Base-by-base conservation (phyloP, 2,329 filamentous ascomycete species). In the Plenodomus tracheiphilus region DNA sequence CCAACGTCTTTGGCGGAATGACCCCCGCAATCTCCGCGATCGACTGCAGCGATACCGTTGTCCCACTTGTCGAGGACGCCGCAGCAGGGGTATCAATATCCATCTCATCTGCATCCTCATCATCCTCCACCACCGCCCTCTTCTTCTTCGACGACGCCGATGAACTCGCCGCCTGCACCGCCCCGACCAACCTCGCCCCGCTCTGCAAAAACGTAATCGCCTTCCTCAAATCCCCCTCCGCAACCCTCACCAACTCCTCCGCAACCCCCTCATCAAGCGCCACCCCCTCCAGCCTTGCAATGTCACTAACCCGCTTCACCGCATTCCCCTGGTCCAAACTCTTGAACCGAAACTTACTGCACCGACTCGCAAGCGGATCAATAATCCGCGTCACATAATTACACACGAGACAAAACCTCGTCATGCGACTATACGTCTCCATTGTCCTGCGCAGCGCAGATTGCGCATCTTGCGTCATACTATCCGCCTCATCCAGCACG, bases 301-400 rank as follows among this genome's bases (percentile, higher is more conserved):
- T 99, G 45, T 91, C 84, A 63, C 88, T 84, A 11, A 99, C 76
- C 46, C 95, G 80, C 65, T 81, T 84, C 62, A 85, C 86, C 7
- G 94, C 91, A 67, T 95, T 95, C 7, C 83, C 84, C 64, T 92
- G 88, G 70, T 97, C 93, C 56, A 99, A 77, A 56, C 89, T 90
- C 83, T 99, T 99, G 82, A 99, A 99, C 25, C 94, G 82, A 71
- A 99, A 99, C 75, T 99, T 99, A 74, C 86, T 91, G 77, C 94
- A 99, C 62, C 94, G 83, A 71, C 86, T 91, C 1, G 94, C 94
- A 18, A 99, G 77, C 6, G 94, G 95, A 69, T 99, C 94, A 65
- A 99, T 99, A 69, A 99, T 99, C 50, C 94, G 82, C 3, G 94
- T 97, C 39, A 99, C 94, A 66, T 99, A 99, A 75, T 99, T 99